These are phyloP conservation scores for Nicotiana tabacum DNA, from an alignment of 257 asterid genomes.

Conservation along the genomic window DNA sequence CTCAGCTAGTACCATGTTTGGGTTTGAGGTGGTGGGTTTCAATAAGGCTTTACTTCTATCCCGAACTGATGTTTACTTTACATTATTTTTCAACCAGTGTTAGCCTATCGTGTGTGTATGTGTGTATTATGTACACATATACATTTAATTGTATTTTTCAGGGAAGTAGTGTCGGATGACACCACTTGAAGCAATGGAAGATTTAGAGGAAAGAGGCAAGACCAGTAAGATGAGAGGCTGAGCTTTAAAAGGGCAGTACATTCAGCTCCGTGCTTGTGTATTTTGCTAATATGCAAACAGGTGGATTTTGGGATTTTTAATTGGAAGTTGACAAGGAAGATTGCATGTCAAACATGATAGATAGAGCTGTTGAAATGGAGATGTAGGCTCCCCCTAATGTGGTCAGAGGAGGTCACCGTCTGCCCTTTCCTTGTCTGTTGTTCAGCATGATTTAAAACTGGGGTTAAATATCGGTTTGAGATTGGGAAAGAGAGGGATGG, in stretches of 20 bases:
- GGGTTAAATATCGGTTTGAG: background rate
- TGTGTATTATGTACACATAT: background rate
- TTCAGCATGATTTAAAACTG: background rate
- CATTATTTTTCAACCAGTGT: background rate
- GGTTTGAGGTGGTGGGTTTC: background rate
- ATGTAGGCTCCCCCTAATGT: background rate
- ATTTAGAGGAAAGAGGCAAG: slow-evolving; percentile 6
- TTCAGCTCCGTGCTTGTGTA: background rate
- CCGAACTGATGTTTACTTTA: background rate
- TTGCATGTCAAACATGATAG: background rate
- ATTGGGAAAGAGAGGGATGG: background rate
- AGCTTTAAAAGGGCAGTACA: background rate
- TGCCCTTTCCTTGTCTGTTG: background rate
- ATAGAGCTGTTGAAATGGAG: background rate
- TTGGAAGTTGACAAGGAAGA: background rate
- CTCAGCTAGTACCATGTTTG: background rate
- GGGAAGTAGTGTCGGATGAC: background rate
- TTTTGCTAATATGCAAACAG: background rate
- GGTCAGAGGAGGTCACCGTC: background rate
- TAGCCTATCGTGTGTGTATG: background rate
- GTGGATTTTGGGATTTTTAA: background rate
- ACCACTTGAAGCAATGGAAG: background rate
- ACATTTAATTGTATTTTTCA: background rate
- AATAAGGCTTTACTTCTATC: slow-evolving; percentile 4
- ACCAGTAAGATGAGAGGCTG: background rate